Evolutionary conservation across 1,284 basidiomycete genomes (phyloP).

Genomic region (Bjerkandera adusta): DNA sequence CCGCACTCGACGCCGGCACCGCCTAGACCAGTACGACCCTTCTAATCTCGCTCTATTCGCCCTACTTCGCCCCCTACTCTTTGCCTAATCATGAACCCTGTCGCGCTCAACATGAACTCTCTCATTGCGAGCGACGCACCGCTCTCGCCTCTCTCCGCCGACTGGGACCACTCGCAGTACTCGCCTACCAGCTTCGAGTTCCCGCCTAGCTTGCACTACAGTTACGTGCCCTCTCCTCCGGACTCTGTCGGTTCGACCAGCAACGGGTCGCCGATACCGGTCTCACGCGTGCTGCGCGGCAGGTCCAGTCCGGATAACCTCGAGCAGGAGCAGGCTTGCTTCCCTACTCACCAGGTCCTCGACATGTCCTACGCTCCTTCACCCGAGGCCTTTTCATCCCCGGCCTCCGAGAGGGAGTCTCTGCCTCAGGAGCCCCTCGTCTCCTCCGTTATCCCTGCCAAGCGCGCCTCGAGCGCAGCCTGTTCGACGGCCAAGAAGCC

Average conservation of each 20-base stretch:
- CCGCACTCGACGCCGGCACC: conserved; percentile 15
- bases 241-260: conserved; percentile 42
- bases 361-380: conserved; percentile 54
- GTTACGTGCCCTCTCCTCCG: conserved; percentile 38
- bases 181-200: conserved; percentile 37
- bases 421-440: conserved; percentile 30
- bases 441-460: conserved; percentile 16
- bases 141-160: conserved; percentile 52
- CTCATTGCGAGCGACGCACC: conserved; percentile 54
- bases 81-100: conserved; percentile 31
- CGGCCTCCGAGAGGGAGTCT: conserved; percentile 23
- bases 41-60: conserved; percentile 13
- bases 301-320: conserved; percentile 45
- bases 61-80: conserved; percentile 12
- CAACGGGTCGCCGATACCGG: conserved; percentile 45
- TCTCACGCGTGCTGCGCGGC: conserved; percentile 44
- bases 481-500: conserved; percentile 51
- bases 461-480: conserved; percentile 21
- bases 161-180: conserved; percentile 42
- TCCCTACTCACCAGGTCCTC: conserved; percentile 70
- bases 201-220: conserved; percentile 29
- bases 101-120: conserved; percentile 50
- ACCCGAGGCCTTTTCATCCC: conserved; percentile 32
- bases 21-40: conserved; percentile 6
- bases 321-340: conserved; percentile 50